Evolutionary conservation across 352 stramenopile species (phyloP).

Genomic region (Thalassiosira mediterranea): DNA sequence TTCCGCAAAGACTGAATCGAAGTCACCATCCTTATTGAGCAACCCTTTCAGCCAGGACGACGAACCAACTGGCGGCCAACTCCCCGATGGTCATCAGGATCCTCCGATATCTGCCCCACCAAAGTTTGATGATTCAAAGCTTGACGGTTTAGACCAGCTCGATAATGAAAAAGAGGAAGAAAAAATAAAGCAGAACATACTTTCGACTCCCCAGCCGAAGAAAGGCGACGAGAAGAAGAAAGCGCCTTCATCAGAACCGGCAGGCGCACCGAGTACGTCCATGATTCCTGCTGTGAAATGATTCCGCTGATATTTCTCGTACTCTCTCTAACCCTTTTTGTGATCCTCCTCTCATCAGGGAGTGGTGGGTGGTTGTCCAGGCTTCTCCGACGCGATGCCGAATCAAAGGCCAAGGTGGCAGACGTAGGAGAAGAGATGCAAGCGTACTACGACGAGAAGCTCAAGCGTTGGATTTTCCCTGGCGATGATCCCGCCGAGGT

Average conservation of each 20-base stretch:
- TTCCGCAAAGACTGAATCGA: no score
- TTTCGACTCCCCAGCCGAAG: constrained; percentile 30
- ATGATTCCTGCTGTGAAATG: neutral
- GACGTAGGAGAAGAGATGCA: constrained; percentile 76
- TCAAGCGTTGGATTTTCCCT: constrained; percentile 81
- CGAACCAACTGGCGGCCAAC: neutral
- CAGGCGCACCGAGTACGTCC: constrained; percentile 43
- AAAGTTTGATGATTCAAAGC: constrained; percentile 7
- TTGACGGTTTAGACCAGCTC: neutral
- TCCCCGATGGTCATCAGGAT: constrained; percentile 14
- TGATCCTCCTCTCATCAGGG: constrained; percentile 16
- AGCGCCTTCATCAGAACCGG: constrained; percentile 53
- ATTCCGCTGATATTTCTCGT: neutral
- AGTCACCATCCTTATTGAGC: constrained; percentile 22
- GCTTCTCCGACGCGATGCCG: constrained; percentile 34
- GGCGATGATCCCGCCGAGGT: constrained; percentile 77
- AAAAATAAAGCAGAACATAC: constrained; percentile 16
- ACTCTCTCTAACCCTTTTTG: neutral
- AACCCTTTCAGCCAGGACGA: constrained; percentile 19
- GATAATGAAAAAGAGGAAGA: constrained; percentile 25
- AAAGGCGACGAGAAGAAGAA: constrained; percentile 41
- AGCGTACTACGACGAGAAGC: constrained; percentile 82
- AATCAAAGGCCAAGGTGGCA: constrained; percentile 69
- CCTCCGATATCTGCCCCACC: constrained; percentile 34
- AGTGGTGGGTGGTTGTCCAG: constrained; percentile 52